A percentile compares a stretch with the other conserved stretches of the same genome.
These are phyloP conservation scores for Xylaria sp. DNA, from an alignment of 2,329 filamentous ascomycete genomes.

Conservation along the genomic window DNA sequence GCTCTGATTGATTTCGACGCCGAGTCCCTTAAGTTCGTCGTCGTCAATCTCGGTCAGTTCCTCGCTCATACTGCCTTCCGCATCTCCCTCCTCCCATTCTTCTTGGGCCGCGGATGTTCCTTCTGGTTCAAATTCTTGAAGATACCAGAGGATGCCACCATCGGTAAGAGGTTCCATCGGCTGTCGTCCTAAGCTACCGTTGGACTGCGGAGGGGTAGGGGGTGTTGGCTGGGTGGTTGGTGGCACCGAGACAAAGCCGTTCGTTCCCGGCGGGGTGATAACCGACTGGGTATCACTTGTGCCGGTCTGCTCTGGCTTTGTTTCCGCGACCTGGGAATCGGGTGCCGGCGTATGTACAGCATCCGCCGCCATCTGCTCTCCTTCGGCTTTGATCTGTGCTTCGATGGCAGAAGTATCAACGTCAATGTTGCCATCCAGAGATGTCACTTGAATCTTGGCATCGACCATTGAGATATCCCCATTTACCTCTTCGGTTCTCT, in stretches of 20 bases:
- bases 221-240: conserved; percentile 41
- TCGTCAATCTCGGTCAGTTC: conserved; percentile 90
- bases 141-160: conserved; percentile 85
- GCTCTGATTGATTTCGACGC: conserved; percentile 47
- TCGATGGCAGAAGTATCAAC: conserved; percentile 41
- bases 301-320: conserved; percentile 26
- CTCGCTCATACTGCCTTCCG: conserved; percentile 66
- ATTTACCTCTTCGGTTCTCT: conserved; percentile 32
- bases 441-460: conserved; percentile 34
- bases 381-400: conserved; percentile 28
- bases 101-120: conserved; percentile 78
- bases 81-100: conserved; percentile 66
- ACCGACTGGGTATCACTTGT: conserved; percentile 31
- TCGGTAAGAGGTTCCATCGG: conserved; percentile 51
- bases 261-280: conserved; percentile 45
- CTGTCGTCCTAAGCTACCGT: conserved; percentile 49
- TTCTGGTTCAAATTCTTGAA: conserved; percentile 69
- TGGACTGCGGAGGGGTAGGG: conserved; percentile 63
- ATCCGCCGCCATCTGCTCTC: conserved; percentile 23
- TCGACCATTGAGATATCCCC: conserved; percentile 36
- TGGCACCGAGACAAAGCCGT: conserved; percentile 39
- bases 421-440: conserved; percentile 40
- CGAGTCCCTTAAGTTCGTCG: conserved; percentile 72
- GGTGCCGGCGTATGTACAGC: neutral
- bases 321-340: conserved; percentile 18